A percentile compares a stretch with the other conserved stretches of the same genome.
Evolutionary conservation across 495 filamentous ascomycete genomes (phyloP).

Genomic region (Sphaerosporella brunnea): DNA sequence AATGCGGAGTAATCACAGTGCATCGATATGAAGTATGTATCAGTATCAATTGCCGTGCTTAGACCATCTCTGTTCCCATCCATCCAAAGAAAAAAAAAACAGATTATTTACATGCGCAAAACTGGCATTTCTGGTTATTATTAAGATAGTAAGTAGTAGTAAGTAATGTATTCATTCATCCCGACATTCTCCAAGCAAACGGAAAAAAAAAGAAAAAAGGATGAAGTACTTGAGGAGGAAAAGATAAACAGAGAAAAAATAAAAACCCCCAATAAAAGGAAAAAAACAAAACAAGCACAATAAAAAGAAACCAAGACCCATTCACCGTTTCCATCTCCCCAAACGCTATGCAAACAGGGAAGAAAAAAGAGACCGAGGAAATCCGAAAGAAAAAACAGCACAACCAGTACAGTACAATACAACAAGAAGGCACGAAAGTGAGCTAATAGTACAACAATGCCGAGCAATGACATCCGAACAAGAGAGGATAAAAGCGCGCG

Average conservation of each 20-base stretch:
- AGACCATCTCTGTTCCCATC: too few relatives aligned
- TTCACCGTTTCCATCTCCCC: conserved; percentile 3
- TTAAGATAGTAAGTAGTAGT: too few relatives aligned
- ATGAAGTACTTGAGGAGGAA: too few relatives aligned
- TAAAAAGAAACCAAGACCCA: conserved; percentile 3
- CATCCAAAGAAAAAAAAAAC: too few relatives aligned
- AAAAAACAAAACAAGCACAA: not conserved
- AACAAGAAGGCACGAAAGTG: not conserved
- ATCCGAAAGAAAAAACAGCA: not conserved
- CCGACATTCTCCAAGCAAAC: too few relatives aligned
- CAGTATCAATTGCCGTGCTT: too few relatives aligned
- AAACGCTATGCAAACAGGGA: conserved; percentile 5
- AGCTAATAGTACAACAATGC: conserved; percentile 8
- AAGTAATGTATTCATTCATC: too few relatives aligned
- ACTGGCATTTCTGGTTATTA: too few relatives aligned
- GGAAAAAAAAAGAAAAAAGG: too few relatives aligned
- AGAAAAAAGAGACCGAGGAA: conserved; percentile 1
- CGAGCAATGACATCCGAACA: not conserved
- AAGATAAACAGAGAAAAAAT: not conserved
- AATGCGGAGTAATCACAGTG: too few relatives aligned
- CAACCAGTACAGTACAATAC: not conserved
- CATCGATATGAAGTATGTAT: too few relatives aligned
- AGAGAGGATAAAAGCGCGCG: conserved; percentile 1
- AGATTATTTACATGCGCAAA: too few relatives aligned
- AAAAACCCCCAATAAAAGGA: not conserved